Conservation (phyloP, 352 stramenopile species). For the Phytophthora citricola region DNA sequence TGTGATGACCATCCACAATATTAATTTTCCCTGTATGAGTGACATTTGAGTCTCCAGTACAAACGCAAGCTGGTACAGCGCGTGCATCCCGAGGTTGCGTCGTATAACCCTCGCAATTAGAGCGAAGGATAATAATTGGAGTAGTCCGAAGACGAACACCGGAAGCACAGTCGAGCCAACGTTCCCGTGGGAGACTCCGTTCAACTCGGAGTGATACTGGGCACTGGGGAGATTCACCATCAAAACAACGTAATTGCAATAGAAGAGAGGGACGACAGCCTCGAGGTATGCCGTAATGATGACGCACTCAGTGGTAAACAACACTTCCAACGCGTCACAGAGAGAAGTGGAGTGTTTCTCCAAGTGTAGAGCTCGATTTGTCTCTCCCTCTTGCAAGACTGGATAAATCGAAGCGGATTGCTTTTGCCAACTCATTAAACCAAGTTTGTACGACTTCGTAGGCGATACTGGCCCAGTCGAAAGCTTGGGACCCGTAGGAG, state of each 20-base stretch:
- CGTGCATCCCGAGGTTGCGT: constrained; percentile 10
- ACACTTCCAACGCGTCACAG: constrained; percentile 3
- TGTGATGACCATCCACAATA: constrained; percentile 10
- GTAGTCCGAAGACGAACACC: constrained; percentile 17
- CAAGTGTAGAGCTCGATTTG: background rate
- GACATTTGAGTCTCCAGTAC: constrained; percentile 33
- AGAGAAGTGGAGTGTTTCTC: constrained; percentile 1
- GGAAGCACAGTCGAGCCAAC: constrained; percentile 6
- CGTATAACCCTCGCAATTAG: constrained; percentile 18
- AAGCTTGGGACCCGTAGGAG: no score
- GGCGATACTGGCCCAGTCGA: background rate
- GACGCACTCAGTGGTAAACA: constrained; percentile 29
- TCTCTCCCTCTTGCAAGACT: background rate
- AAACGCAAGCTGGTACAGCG: constrained; percentile 32
- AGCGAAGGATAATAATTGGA: constrained; percentile 30
- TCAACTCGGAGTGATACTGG: constrained; percentile 11
- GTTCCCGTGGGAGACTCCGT: background rate
- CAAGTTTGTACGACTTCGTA: background rate
- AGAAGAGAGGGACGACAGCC: constrained; percentile 37
- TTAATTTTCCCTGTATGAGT: constrained; percentile 12
- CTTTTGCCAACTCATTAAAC: no score
- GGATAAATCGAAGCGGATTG: background rate
- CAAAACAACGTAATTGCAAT: constrained; percentile 12
- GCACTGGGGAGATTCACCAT: constrained; percentile 31
- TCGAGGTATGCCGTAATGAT: constrained; percentile 40